Evolutionary conservation across 495 filamentous ascomycete genomes (phyloP), one percentile per base, ranked within the genome.

Genomic region (Rostrohypoxylon terebratum): DNA sequence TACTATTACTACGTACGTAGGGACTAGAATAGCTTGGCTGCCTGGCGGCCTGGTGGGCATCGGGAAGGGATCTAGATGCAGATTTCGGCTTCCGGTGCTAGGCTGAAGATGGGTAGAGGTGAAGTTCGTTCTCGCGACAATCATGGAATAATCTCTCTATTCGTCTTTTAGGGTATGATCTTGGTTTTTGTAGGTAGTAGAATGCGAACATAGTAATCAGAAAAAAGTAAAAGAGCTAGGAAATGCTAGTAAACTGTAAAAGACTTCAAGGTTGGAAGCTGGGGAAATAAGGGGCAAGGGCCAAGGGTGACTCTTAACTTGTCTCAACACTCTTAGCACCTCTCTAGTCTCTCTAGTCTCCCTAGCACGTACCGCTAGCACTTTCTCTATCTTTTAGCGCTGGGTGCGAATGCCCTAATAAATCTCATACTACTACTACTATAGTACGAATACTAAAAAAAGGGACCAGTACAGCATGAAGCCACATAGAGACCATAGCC

Each of bases 31-130:
- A 42, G 25, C 57, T 66, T 69, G 7, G 57, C 13, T 38, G 36
- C 20, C n/a, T 69, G 7, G 57, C 13, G 31, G 36, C 20, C n/a
- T 47, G 45, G 28, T 28, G 40, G 8, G 31, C 54, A 60, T 64
- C 65, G 59, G 65, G 64, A 65, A 58, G 59, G 33, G 33, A 63
- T 66, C 72, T 47, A 66, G 58, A 67, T 71, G 40, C 28, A 71
- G 72, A 71, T 74, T 74, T 60, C 50, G 68, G 72, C 58, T 55
- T 53, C 72, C 72, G 67, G 54, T 71, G 66, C 72, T 74, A 70
- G 51, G 21, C 58, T 55, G n/a, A 57, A 74, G 25, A 40, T 8
- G 53, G 61, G 11, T 62, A 59, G 23, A 59, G 14, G 42, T 53
- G 34, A 48, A 33, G 25, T 38, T 28, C 34, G 3, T 34, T 34